Percentiles rank a stretch among this genome's conserved stretches.
phyloP scores from a whole-genome alignment of 139 green algal genomes.

The Edaphochlamys debaryana region DNA sequence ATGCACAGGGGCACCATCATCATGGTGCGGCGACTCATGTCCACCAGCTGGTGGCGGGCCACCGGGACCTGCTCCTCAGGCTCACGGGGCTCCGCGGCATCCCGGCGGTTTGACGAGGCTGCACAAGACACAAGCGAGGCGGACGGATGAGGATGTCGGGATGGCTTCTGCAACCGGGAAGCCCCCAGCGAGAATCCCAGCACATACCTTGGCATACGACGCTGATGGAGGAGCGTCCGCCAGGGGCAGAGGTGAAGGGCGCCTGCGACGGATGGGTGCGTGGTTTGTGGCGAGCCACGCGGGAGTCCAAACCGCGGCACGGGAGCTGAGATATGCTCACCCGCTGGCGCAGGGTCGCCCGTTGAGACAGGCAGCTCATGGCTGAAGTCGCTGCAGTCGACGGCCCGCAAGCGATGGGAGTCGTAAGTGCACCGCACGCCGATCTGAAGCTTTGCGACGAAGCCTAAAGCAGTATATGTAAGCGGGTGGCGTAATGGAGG shows the following conservation, averaged over 20 bases:
- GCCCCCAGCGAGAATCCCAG: neutral
- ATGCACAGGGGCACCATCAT: conserved; percentile 50
- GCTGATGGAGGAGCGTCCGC: neutral
- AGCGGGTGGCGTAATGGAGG: no score
- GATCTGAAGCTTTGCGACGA: no score
- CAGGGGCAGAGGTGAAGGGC: neutral
- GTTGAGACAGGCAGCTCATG: neutral
- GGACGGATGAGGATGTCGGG: neutral
- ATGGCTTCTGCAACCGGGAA: no score
- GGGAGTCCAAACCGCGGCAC: no score
- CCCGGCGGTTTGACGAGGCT: neutral
- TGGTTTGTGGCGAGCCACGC: no score
- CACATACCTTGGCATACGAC: conserved; percentile 42
- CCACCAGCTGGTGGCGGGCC: conserved; percentile 39
- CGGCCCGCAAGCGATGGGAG: no score
- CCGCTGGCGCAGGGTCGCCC: neutral
- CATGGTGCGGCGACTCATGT: conserved; percentile 51
- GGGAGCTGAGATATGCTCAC: no score
- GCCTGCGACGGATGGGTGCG: conserved; percentile 2
- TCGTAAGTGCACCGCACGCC: no score
- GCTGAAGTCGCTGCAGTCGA: no score
- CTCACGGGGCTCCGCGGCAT: neutral
- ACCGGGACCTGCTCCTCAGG: neutral
- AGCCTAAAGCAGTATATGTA: no score
- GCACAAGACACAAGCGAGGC: no score